Percentiles rank a stretch among this genome's conserved stretches.
These are phyloP conservation scores for Termitomyces sp. DNA, from an alignment of 768 basidiomycete genomes.

Conservation along the genomic window DNA sequence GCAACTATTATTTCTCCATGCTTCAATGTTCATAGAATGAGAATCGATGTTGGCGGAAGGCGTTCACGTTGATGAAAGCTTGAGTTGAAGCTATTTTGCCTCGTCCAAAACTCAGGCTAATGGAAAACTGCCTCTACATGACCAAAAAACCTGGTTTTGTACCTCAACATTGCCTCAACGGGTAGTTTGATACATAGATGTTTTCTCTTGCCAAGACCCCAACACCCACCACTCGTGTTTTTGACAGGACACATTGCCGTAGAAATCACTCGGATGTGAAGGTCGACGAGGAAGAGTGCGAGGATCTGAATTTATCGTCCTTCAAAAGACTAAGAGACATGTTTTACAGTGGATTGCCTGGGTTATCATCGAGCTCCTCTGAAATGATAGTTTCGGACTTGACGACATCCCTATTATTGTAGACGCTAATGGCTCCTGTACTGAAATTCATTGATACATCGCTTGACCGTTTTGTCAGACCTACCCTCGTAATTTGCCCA, in stretches of 20 bases:
- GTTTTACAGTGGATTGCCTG: too few relatives aligned
- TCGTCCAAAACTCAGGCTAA: constrained; percentile 19
- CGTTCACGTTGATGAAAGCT: too few relatives aligned
- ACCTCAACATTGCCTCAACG: constrained; percentile 19
- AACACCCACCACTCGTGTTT: constrained; percentile 20
- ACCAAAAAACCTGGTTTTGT: constrained; percentile 14
- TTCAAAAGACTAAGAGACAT: too few relatives aligned
- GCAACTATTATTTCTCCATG: too few relatives aligned
- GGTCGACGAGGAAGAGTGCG: constrained; percentile 18
- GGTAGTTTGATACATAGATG: constrained; percentile 17
- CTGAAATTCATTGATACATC: constrained; percentile 17
- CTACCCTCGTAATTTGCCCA: too few relatives aligned
- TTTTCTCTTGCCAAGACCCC: constrained; percentile 6
- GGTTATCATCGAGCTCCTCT: neutral
- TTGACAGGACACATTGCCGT: constrained; percentile 25
- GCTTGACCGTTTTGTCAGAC: neutral
- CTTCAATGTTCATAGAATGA: too few relatives aligned
- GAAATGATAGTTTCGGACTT: constrained; percentile 27
- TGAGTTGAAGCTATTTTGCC: constrained; percentile 19
- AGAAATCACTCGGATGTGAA: constrained; percentile 20
- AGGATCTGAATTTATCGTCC: constrained; percentile 2
- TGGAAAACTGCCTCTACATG: constrained; percentile 19
- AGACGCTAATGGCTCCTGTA: constrained; percentile 14
- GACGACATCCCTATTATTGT: constrained; percentile 18
- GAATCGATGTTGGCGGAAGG: too few relatives aligned